Percentiles rank a stretch among this genome's conserved stretches.
Conservation (phyloP, 192 early-diverging fungal genomes). For the Coemansia sp. region DNA sequence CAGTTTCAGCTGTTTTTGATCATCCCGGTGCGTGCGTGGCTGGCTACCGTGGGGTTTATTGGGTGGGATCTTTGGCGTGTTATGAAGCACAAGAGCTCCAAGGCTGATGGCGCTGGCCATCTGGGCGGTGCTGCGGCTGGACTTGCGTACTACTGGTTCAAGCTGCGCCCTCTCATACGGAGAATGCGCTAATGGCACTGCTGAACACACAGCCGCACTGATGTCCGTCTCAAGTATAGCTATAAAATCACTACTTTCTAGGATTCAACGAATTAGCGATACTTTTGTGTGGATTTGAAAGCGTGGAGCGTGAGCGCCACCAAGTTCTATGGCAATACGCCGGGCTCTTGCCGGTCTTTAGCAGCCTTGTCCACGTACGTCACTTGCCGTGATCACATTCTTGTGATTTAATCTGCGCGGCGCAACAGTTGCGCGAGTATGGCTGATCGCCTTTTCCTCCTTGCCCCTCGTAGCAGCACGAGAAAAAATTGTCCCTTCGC, state of each 20-base stretch:
- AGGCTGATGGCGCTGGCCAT: conserved; percentile 53
- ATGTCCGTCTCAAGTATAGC: not conserved
- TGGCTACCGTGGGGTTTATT: conserved; percentile 38
- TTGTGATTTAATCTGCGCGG: too few relatives aligned
- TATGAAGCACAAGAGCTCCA: conserved; percentile 8
- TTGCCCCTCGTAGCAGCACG: not conserved
- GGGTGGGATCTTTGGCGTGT: conserved; percentile 43
- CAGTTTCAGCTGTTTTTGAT: conserved; percentile 38
- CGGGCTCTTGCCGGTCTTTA: too few relatives aligned
- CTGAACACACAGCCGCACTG: too few relatives aligned
- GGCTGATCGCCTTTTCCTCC: too few relatives aligned
- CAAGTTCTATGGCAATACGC: too few relatives aligned
- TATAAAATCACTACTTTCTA: too few relatives aligned
- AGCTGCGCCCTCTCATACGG: conserved; percentile 39
- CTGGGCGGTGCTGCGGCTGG: conserved; percentile 50
- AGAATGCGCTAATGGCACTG: conserved; percentile 24
- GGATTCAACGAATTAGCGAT: too few relatives aligned
- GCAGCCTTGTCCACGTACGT: too few relatives aligned
- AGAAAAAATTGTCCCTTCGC: not conserved
- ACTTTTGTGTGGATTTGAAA: too few relatives aligned
- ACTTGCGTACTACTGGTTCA: conserved; percentile 54
- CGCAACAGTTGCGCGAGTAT: too few relatives aligned
- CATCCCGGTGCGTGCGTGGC: conserved; percentile 44
- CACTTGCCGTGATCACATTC: too few relatives aligned
- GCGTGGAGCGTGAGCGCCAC: too few relatives aligned